These are phyloP conservation scores for Vinca minor DNA, from an alignment of 257 asterid species.

Conservation along the genomic window DNA sequence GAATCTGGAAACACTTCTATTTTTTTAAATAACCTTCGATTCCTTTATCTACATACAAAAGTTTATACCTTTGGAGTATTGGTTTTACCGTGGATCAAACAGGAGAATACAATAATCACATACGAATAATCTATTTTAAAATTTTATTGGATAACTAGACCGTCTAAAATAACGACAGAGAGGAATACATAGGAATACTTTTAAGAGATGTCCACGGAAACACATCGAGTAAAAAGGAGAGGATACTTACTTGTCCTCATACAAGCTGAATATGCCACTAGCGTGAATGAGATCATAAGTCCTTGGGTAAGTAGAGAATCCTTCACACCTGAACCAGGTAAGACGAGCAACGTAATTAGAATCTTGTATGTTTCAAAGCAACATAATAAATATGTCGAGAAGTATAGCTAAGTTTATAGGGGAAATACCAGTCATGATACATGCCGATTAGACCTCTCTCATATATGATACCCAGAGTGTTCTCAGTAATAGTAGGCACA, in stretches of 20 bases:
- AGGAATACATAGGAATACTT: too few species aligned
- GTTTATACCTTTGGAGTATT: too few species aligned
- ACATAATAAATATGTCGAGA: background rate
- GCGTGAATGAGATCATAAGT: conserved; percentile 86
- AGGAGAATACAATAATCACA: too few species aligned
- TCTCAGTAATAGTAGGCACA: conserved; percentile 65
- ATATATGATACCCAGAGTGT: conserved; percentile 58
- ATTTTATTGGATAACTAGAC: too few species aligned
- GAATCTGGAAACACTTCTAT: background rate
- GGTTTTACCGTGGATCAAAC: too few species aligned
- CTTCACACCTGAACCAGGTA: conserved; percentile 68
- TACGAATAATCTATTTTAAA: too few species aligned
- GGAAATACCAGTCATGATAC: conserved; percentile 83
- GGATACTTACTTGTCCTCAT: conserved; percentile 61
- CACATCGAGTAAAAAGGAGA: background rate
- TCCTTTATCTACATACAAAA: too few species aligned
- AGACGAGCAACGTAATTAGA: background rate
- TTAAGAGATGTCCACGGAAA: background rate
- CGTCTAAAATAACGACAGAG: too few species aligned
- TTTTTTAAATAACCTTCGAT: background rate
- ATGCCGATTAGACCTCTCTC: conserved; percentile 92
- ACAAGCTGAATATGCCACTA: conserved; percentile 57
- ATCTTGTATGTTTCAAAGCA: conserved; percentile 12
- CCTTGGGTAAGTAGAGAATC: conserved; percentile 91
- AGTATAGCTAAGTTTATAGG: background rate